phyloP scores from a whole-genome alignment of 2,329 filamentous ascomycete genomes.

The Metarhizium sp. region DNA sequence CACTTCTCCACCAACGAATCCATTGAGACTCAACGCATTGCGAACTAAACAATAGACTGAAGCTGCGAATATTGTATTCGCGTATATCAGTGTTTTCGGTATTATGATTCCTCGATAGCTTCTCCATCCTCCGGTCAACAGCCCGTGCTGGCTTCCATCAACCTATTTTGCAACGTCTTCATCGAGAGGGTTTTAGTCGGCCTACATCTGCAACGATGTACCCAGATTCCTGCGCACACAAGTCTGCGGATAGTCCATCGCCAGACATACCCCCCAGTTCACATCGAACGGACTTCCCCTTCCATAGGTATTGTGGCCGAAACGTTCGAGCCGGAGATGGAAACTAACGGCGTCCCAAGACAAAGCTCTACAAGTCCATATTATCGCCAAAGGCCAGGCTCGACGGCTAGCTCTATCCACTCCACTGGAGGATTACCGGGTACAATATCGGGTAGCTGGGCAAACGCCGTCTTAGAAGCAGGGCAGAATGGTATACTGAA shows the following conservation, averaged over 20 bases:
- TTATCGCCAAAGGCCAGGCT: background rate
- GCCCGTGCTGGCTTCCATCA: background rate
- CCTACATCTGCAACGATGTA: background rate
- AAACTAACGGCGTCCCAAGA: background rate
- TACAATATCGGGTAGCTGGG: background rate
- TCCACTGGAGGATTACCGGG: background rate
- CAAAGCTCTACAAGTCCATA: background rate
- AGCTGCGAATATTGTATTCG: background rate
- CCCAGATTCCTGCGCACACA: background rate
- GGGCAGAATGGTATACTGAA: background rate
- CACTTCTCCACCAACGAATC: background rate
- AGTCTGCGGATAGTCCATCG: background rate
- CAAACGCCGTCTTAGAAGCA: background rate
- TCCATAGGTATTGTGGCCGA: background rate
- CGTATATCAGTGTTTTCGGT: background rate
- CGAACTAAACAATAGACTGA: background rate
- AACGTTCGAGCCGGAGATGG: background rate
- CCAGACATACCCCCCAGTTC: background rate
- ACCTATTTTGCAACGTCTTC: no score
- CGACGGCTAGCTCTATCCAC: background rate
- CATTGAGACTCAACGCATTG: background rate
- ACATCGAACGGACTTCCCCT: background rate
- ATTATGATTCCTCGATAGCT: background rate
- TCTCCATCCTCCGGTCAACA: background rate
- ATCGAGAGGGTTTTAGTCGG: background rate